Base-by-base conservation (phyloP, 2,329 filamentous ascomycete species). In the Diaporthe longicolla region DNA sequence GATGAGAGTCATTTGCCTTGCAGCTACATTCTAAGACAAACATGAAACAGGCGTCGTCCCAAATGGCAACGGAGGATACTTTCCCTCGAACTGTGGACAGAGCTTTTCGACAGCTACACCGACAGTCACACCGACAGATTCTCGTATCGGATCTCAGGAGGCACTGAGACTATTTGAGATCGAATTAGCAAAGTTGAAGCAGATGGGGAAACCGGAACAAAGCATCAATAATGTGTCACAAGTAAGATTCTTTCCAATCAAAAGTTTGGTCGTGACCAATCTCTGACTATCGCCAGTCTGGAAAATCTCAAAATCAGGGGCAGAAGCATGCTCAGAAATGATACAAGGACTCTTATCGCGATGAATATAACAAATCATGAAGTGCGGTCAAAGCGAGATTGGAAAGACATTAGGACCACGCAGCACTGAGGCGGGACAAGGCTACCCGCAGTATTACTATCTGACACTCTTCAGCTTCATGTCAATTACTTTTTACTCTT, bases 161-260 rank as follows among this genome's bases (percentile, higher is more conserved):
- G 63, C 63, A 19, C 9, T 66, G 21, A 37, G 29, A 26, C 63
- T 66, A 37, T 66, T 66, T 19, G 63, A 66, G 29, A 26, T 66
- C 15, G 45, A 66, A 29, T 37, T 66, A 48, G 63, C 63, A 2
- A 66, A 66, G 32, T 66, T 66, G 8, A 66, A 66, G 11, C 63
- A 66, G 11, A 52, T 66, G 63, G 45, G 63, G 7, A 66, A 66
- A 52, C 13, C 29, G 10, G 63, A 66, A 66, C 63, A 37, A 32
- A 52, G 21, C 63, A 37, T 29, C 3, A 52, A 26, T 37, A 17
- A 50, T 24, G 26, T 66, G 19, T 17, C 43, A 66, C 45, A 52
- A 26, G 63, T 66, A 15, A 52, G 63, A 26, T 48, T 8, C 8
- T 24, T 24, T 19, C 10, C 11, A 13, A 11, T 1, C 43, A 4